phyloP scores from a whole-genome alignment of 2,329 filamentous ascomycete species.

The Paramyrothecium sp. region DNA sequence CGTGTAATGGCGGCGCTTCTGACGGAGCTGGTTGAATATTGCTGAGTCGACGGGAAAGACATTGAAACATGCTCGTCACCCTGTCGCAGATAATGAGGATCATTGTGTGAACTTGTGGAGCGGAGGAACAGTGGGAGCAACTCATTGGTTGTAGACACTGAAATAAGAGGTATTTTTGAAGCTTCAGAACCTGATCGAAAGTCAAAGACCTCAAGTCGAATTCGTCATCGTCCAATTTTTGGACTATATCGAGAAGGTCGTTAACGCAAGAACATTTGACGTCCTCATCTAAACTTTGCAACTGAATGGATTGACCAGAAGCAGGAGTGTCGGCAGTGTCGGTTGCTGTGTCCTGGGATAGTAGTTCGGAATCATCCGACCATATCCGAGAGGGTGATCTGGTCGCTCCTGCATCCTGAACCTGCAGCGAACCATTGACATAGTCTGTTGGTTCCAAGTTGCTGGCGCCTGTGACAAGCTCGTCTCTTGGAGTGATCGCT shows the following conservation, averaged over 20 bases:
- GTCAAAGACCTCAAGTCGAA: conserved; percentile 20
- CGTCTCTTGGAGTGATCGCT: no score
- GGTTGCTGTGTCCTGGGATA: not conserved
- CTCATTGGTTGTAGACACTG: conserved; percentile 22
- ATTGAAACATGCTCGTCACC: conserved; percentile 24
- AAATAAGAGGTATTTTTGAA: conserved; percentile 27
- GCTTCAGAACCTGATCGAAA: conserved; percentile 24
- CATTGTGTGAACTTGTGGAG: conserved; percentile 14
- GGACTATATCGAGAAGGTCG: conserved; percentile 19
- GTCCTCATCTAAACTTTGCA: no score
- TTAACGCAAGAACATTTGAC: conserved; percentile 17
- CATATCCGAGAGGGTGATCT: no score
- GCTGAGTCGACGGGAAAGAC: conserved; percentile 15
- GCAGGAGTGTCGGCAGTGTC: not conserved
- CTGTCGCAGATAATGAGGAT: conserved; percentile 25
- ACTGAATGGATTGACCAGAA: not conserved
- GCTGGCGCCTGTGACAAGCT: no score
- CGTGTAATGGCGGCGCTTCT: not conserved
- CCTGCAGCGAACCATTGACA: no score
- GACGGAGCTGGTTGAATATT: not conserved
- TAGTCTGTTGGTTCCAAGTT: no score
- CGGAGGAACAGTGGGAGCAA: conserved; percentile 15
- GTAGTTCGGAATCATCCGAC: no score
- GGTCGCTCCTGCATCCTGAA: no score
- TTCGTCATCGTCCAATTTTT: conserved; percentile 27